Evolutionary conservation across 1,284 basidiomycete species (phyloP).

Genomic region (Heliocybe sulcata): DNA sequence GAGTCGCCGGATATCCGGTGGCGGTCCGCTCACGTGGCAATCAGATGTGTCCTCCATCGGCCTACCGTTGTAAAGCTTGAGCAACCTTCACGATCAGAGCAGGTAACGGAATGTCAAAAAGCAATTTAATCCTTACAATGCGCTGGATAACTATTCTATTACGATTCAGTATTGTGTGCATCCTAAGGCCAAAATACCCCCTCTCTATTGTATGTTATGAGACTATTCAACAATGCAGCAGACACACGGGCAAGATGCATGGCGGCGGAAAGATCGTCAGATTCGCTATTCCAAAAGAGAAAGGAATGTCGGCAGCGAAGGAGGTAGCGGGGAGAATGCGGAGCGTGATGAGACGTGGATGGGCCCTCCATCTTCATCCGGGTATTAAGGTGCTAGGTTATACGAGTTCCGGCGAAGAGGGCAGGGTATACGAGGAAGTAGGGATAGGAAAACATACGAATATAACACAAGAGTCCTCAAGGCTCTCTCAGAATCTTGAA

Average conservation of each 20-base stretch:
- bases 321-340: background rate
- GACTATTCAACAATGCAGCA: conserved; percentile 3
- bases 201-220: conserved; percentile 2
- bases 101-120: background rate
- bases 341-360: background rate
- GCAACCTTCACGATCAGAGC: too few relatives aligned
- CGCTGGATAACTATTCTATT: background rate
- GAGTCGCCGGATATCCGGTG: background rate
- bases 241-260: conserved; percentile 1
- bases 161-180: background rate
- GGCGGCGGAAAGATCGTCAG: background rate
- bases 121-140: background rate
- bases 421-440: background rate
- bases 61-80: too few relatives aligned
- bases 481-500: conserved; percentile 21
- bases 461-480: conserved; percentile 2
- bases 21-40: background rate
- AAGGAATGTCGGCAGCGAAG: background rate
- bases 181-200: background rate
- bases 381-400: conserved; percentile 1
- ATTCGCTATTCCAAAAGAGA: background rate
- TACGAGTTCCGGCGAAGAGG: background rate
- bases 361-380: background rate
- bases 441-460: background rate
- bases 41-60: too few relatives aligned